A percentile compares a stretch with the other conserved stretches of the same genome.
Conservation (phyloP, 169 alveolate genomes). For the Eimeria necatrix region DNA sequence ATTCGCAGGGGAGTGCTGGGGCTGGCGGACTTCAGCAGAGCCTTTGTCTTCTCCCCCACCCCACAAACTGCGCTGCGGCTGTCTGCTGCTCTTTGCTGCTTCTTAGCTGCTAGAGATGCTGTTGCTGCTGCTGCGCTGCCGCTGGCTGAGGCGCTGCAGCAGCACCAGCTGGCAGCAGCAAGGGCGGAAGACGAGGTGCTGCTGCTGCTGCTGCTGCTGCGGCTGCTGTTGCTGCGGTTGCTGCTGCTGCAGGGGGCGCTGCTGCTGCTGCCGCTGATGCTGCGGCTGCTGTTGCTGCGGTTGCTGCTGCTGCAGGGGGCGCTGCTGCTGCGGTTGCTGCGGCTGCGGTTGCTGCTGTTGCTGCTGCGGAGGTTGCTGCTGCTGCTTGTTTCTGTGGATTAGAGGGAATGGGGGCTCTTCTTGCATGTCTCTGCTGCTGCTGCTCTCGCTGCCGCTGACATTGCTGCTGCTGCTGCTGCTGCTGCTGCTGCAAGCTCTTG, state of each 20-base stretch:
- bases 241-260: not conserved
- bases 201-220: no score
- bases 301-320: no score
- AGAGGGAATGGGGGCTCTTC: no score
- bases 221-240: not conserved
- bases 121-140: not conserved
- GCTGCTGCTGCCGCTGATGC: not conserved
- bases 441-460: not conserved
- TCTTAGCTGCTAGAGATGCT: not conserved
- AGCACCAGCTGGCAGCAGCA: not conserved
- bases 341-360: not conserved
- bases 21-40: not conserved
- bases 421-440: slow-evolving; percentile 2
- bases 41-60: not conserved
- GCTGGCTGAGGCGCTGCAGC: slow-evolving; percentile 4
- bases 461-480: not conserved
- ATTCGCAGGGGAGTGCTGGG: slow-evolving; percentile 35
- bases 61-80: not conserved
- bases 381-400: not conserved
- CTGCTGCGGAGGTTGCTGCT: not conserved
- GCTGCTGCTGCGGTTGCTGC: no score
- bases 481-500: not conserved
- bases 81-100: slow-evolving; percentile 22
- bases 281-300: not conserved
- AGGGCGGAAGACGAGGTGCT: slow-evolving; percentile 2